Percentiles rank a stretch among this genome's conserved stretches.
These are phyloP conservation scores for Zasmidium angulare DNA, from an alignment of 2,329 filamentous ascomycete species.

Conservation along the genomic window DNA sequence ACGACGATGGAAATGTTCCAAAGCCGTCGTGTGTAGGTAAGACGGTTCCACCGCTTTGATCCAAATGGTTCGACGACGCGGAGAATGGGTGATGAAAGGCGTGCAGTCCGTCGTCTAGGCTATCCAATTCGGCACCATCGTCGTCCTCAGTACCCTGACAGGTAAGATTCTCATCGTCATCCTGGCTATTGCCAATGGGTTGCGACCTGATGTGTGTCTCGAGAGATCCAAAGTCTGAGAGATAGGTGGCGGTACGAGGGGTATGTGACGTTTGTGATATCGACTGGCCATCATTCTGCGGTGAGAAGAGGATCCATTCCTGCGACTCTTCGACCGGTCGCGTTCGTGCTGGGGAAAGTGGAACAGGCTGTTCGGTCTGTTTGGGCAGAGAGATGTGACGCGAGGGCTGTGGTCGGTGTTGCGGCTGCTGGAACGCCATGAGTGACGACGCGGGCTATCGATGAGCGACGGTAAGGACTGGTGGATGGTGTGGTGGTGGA, in stretches of 20 bases:
- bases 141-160: constrained; percentile 45
- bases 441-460: constrained; percentile 7
- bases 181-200: constrained; percentile 37
- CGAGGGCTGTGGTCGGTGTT: constrained; percentile 19
- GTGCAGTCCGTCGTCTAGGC: constrained; percentile 85
- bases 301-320: constrained; percentile 94
- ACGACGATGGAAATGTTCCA: constrained; percentile 68
- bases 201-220: constrained; percentile 65
- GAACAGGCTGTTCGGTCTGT: constrained; percentile 17
- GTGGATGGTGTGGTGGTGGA: background rate
- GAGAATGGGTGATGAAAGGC: constrained; percentile 69
- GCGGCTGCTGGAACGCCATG: constrained; percentile 28
- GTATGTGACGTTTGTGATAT: constrained; percentile 68
- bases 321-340: constrained; percentile 68
- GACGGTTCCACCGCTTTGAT: constrained; percentile 64
- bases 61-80: constrained; percentile 48
- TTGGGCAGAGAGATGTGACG: constrained; percentile 20
- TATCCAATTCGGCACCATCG: constrained; percentile 77
- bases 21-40: constrained; percentile 92
- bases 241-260: constrained; percentile 66
- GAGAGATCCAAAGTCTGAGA: constrained; percentile 79
- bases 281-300: constrained; percentile 59
- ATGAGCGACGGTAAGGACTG: constrained; percentile 11
- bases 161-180: constrained; percentile 41
- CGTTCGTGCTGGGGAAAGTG: constrained; percentile 40